A percentile compares a stretch with the other conserved stretches of the same genome.
Evolutionary conservation across 306 rosid species (phyloP).

Genomic region (Medicago ruthenica): DNA sequence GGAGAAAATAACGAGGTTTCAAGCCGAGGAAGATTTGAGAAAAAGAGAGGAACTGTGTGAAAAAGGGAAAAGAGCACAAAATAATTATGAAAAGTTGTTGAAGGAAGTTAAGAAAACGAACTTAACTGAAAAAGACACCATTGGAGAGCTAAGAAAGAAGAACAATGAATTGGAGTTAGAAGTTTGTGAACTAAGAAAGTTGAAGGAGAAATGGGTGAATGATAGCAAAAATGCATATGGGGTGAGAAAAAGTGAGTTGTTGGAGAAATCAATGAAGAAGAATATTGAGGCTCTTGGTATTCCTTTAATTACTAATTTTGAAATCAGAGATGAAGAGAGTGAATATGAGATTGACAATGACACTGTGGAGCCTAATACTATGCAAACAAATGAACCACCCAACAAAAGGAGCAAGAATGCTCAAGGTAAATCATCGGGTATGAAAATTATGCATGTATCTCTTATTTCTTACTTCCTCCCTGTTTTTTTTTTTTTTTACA

Average conservation of each 20-base stretch:
- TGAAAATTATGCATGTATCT: too few relatives aligned
- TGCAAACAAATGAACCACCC: neutral
- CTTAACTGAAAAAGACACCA: neutral
- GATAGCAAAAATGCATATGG: neutral
- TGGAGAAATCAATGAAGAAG: too few relatives aligned
- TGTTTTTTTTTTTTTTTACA: too few relatives aligned
- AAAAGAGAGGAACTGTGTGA: slow-evolving; percentile 14
- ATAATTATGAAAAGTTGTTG: slow-evolving; percentile 42
- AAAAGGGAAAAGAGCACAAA: neutral
- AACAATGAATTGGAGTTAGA: neutral
- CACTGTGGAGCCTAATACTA: neutral
- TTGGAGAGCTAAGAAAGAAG: neutral
- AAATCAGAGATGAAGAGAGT: neutral
- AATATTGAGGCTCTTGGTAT: neutral
- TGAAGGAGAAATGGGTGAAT: neutral
- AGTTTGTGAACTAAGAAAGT: neutral
- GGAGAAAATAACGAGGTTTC: slow-evolving; percentile 13
- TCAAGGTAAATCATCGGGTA: neutral
- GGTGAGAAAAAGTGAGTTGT: too few relatives aligned
- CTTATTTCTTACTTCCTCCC: too few relatives aligned
- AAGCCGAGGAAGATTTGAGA: slow-evolving; percentile 30
- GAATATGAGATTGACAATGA: neutral
- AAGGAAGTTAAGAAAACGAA: neutral
- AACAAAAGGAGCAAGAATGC: neutral
- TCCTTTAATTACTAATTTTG: neutral